A percentile compares a stretch with the other conserved stretches of the same genome.
Conservation (phyloP, 2,329 filamentous ascomycete species). For the Cadophora gregata region DNA sequence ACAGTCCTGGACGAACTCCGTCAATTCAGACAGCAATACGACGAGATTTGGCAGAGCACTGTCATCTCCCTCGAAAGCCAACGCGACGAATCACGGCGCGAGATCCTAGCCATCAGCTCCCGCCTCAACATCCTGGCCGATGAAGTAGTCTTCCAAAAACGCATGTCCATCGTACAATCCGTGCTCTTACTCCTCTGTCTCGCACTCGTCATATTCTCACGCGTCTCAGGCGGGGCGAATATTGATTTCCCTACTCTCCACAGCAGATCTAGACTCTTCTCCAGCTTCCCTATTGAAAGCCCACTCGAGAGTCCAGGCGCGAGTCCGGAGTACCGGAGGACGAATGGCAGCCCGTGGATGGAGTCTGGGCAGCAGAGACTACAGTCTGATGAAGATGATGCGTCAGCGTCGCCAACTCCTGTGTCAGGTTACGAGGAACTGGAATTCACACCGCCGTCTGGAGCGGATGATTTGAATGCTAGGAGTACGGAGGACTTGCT, state of each 20-base stretch:
- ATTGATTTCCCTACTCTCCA: slow-evolving; percentile 37
- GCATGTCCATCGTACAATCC: slow-evolving; percentile 92
- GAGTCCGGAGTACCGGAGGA: slow-evolving; percentile 34
- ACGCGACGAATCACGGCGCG: slow-evolving; percentile 80
- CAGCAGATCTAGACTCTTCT: slow-evolving; percentile 30
- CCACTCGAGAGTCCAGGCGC: slow-evolving; percentile 38
- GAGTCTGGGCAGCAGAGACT: slow-evolving; percentile 28
- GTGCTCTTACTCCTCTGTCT: slow-evolving; percentile 86
- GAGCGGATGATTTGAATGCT: slow-evolving; percentile 15
- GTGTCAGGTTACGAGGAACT: slow-evolving; percentile 34
- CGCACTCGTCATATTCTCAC: slow-evolving; percentile 82
- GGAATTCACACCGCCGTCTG: slow-evolving; percentile 25
- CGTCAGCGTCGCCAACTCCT: slow-evolving; percentile 35
- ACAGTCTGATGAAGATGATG: slow-evolving; percentile 31
- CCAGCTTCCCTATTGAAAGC: slow-evolving; percentile 30
- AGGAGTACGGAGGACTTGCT: not conserved
- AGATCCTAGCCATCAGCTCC: slow-evolving; percentile 80
- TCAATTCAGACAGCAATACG: slow-evolving; percentile 83
- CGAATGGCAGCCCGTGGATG: slow-evolving; percentile 28
- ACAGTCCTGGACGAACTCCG: slow-evolving; percentile 85
- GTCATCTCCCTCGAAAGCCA: slow-evolving; percentile 90
- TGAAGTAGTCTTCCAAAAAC: slow-evolving; percentile 84
- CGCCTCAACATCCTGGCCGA: slow-evolving; percentile 91
- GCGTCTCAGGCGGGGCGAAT: slow-evolving; percentile 50
- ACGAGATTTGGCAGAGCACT: slow-evolving; percentile 96